Conservation (phyloP, 1,284 basidiomycete genomes). For the Ceratobasidium sp. region DNA sequence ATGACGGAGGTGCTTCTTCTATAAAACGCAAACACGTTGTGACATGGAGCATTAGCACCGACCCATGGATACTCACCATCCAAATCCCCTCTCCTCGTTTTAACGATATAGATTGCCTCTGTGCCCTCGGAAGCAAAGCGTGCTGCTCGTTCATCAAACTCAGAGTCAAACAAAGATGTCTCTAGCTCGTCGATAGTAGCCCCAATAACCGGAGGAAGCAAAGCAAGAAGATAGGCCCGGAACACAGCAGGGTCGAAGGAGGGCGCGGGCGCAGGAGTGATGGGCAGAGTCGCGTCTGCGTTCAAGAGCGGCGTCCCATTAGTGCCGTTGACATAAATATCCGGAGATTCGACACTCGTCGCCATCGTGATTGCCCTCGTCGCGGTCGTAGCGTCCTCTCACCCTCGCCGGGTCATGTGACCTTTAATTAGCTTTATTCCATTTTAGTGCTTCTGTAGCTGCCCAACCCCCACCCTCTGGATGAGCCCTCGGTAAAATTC, state of each 20-base stretch:
- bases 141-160: conserved; percentile 79
- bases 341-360: conserved; percentile 33
- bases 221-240: conserved; percentile 70
- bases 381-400: conserved; percentile 37
- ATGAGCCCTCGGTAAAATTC: no score
- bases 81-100: conserved; percentile 78
- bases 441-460: neutral
- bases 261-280: conserved; percentile 47
- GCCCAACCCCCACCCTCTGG: no score
- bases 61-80: conserved; percentile 66
- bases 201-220: conserved; percentile 82
- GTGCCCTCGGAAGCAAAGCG: conserved; percentile 82
- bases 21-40: conserved; percentile 49
- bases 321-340: conserved; percentile 27
- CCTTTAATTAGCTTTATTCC: conserved; percentile 20
- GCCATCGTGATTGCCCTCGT: conserved; percentile 42
- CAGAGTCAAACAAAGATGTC: conserved; percentile 73
- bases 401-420: conserved; percentile 26
- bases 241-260: conserved; percentile 57
- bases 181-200: conserved; percentile 74
- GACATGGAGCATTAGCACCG: conserved; percentile 39
- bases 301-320: conserved; percentile 35
- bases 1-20: conserved; percentile 75
- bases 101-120: conserved; percentile 77
- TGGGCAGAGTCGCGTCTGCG: conserved; percentile 41